A percentile compares a stretch with the other conserved stretches of the same genome.
phyloP scores from a whole-genome alignment of 2,329 filamentous ascomycete genomes.

The Alternaria brassicae region DNA sequence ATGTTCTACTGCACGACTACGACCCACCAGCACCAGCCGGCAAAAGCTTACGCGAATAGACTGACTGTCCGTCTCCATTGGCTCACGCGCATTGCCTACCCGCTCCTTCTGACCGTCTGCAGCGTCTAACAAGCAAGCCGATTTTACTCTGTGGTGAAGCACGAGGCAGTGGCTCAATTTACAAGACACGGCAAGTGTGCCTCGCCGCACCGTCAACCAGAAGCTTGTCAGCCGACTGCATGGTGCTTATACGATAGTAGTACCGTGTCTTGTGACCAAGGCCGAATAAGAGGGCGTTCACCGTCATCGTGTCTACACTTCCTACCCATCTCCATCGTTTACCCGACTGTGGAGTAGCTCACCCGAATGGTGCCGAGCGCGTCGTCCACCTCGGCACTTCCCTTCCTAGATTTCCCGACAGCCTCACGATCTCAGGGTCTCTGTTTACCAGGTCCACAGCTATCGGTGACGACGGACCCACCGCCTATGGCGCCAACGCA shows the following conservation, averaged over 20 bases:
- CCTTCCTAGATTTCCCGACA: conserved; percentile 36
- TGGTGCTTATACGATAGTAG: neutral
- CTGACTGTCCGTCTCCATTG: conserved; percentile 18
- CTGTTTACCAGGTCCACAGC: conserved; percentile 25
- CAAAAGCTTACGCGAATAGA: conserved; percentile 18
- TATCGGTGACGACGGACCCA: conserved; percentile 21
- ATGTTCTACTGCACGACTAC: conserved; percentile 16
- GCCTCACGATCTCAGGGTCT: conserved; percentile 32
- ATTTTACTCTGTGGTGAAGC: neutral
- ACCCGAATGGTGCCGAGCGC: conserved; percentile 23
- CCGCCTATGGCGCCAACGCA: conserved; percentile 22
- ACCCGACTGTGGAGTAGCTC: conserved; percentile 22
- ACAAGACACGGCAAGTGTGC: conserved; percentile 6
- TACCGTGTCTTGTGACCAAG: neutral
- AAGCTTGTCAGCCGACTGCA: conserved; percentile 10
- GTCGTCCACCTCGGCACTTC: conserved; percentile 13
- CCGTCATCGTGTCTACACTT: conserved; percentile 1
- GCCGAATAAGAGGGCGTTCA: neutral
- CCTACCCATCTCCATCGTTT: conserved; percentile 11
- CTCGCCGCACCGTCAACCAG: conserved; percentile 1
- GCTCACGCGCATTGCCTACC: conserved; percentile 5
- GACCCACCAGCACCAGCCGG: conserved; percentile 18
- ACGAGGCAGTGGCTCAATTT: neutral
- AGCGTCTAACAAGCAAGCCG: conserved; percentile 2
- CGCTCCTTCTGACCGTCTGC: conserved; percentile 4